These are phyloP conservation scores for Candida smagusa DNA, from an alignment of 1,139 yeast species.

Conservation along the genomic window DNA sequence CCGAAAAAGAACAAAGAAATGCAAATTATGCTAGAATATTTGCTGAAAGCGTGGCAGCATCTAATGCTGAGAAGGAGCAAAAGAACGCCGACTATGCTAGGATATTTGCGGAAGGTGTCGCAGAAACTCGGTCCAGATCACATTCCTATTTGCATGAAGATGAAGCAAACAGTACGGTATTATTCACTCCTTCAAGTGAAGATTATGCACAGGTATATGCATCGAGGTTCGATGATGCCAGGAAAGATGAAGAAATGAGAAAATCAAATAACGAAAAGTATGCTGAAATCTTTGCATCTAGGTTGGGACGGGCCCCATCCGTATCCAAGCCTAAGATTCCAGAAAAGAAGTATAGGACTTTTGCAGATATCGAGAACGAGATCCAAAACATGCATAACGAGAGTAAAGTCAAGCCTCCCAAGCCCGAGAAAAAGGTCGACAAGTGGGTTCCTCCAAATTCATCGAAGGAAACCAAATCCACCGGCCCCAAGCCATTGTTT, in stretches of 20 bases:
- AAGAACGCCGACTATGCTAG: background rate
- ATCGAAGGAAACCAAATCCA: conserved; percentile 4
- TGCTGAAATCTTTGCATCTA: background rate
- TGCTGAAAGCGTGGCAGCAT: background rate
- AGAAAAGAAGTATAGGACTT: conserved; percentile 15
- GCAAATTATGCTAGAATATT: background rate
- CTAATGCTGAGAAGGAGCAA: background rate
- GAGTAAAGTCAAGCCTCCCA: conserved; percentile 1
- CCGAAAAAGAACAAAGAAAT: background rate
- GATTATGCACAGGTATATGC: background rate
- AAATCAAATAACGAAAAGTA: background rate
- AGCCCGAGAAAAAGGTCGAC: conserved; percentile 2
- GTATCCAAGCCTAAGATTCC: background rate
- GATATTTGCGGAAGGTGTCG: background rate
- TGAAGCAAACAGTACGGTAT: too few species aligned
- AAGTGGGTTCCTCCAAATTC: conserved; percentile 13
- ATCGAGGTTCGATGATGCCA: background rate
- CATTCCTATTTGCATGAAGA: too few species aligned
- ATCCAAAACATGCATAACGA: conserved; percentile 11
- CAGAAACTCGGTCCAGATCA: background rate
- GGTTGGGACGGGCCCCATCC: background rate
- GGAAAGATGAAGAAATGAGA: background rate
- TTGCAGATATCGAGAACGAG: conserved; percentile 20
- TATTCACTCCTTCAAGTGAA: too few species aligned
- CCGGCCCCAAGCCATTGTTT: conserved; percentile 12